These are phyloP conservation scores for Mucor irregularis DNA, from an alignment of 371 early-diverging fungal genomes.

Conservation along the genomic window DNA sequence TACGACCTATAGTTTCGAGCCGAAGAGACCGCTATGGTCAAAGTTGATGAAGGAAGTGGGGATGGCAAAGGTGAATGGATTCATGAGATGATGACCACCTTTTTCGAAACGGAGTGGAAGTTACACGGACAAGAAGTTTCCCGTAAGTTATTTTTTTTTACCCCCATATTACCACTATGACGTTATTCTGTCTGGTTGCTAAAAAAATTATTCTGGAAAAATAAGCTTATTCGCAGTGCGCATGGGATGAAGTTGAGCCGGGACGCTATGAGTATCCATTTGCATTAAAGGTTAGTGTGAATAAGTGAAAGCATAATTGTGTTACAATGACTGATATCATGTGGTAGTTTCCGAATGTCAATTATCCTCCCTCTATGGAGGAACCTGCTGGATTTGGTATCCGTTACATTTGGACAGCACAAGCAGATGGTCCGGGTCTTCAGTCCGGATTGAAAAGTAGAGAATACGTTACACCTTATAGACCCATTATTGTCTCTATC, in stretches of 20 bases:
- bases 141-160: conserved; percentile 25
- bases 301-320: too few species aligned
- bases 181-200: too few species aligned
- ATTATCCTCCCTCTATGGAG: conserved; percentile 42
- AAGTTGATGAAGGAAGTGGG: conserved; percentile 38
- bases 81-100: conserved; percentile 47
- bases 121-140: conserved; percentile 46
- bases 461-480: conserved; percentile 39
- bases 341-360: conserved; percentile 41
- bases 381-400: conserved; percentile 40
- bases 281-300: conserved; percentile 48
- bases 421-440: conserved; percentile 49
- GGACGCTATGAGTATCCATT: conserved; percentile 52
- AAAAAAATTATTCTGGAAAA: background rate
- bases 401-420: conserved; percentile 52
- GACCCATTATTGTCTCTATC: conserved; percentile 40
- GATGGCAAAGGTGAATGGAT: conserved; percentile 44
- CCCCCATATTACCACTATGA: background rate
- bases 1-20: conserved; percentile 50
- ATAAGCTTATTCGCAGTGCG: conserved; percentile 43
- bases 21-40: conserved; percentile 51
- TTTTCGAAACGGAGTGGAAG: conserved; percentile 50
- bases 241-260: conserved; percentile 52
- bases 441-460: conserved; percentile 39
- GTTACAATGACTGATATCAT: background rate